Evolutionary conservation across 768 basidiomycete species (phyloP), one percentile per base, ranked within the genome.

Genomic region (Tremella fuciformis): DNA sequence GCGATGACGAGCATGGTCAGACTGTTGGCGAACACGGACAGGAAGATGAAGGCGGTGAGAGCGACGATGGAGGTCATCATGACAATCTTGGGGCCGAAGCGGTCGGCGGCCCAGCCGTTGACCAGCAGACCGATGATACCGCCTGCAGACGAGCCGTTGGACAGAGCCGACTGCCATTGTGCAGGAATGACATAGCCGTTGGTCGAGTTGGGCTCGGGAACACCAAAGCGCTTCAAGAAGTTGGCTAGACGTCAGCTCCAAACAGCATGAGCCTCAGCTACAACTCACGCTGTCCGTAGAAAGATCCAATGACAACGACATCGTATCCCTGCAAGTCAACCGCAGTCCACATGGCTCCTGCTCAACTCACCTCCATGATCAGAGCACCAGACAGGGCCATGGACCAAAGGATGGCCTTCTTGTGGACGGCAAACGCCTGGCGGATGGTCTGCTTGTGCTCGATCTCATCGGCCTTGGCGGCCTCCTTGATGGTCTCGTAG

Each of bases 91-190:
- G 64, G 63, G 1, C 77, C 77, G 60, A 59, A 70, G 8, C 72
- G 66, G 29, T 78, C 76, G 8, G 66, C 63, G 2, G 66, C 60
- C 59, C 57, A 50, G 18, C 74, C 77, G 57, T 72, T 77, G 53
- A 73, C 46, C 9, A 67, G 25, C 13, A 77, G 69, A 59, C 75
- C 75, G 50, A 76, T 60, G 58, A 76, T 70, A 18, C 63, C 71
- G 46, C 75, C 75, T 41, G 46, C 49, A 15, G 47, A 40, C 13
- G 50, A 57, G 40, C 44, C 51, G 67, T 78, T 78, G 24, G 51
- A 44, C n/a, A 78, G 59, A 24, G 63, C 76, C 7, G 73, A 62
- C 40, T 77, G 77, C 76, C 77, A 77, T 19, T 63, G 51, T 0
- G 77, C 70, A 1, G 75, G 69, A 25, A 78, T 68, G 9, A 64